Conservation (phyloP, 371 early-diverging fungal genomes). For the Blastocladiella emersonii region DNA sequence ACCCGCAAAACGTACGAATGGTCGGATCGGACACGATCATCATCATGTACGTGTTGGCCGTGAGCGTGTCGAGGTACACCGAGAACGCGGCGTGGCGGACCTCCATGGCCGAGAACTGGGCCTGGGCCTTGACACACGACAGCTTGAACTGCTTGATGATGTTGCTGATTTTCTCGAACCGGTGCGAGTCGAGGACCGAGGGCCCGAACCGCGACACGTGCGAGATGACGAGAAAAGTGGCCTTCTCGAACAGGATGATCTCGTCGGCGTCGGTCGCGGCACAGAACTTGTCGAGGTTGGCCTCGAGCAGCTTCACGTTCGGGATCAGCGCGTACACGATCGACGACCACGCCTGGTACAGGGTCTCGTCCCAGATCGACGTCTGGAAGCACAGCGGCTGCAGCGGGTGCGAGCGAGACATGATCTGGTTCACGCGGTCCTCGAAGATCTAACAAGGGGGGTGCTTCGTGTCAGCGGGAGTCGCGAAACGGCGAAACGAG, state of each 20-base stretch:
- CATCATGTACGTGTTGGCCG: conserved; percentile 87
- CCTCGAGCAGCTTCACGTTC: conserved; percentile 66
- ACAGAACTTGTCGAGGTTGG: conserved; percentile 61
- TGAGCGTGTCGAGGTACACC: conserved; percentile 80
- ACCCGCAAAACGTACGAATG: conserved; percentile 60
- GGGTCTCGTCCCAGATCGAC: conserved; percentile 91
- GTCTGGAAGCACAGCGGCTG: conserved; percentile 64
- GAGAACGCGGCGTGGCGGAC: conserved; percentile 65
- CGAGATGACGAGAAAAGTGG: conserved; percentile 87
- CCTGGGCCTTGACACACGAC: conserved; percentile 54
- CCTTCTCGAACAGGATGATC: conserved; percentile 82
- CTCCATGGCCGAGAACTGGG: conserved; percentile 80
- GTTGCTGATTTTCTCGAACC: conserved; percentile 85
- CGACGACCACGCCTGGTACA: conserved; percentile 92
- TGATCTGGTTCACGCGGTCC: conserved; percentile 53
- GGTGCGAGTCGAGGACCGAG: conserved; percentile 46
- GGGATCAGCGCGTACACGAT: conserved; percentile 91
- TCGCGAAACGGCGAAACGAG: not conserved
- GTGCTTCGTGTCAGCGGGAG: too few relatives aligned
- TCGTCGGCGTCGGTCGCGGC: conserved; percentile 79
- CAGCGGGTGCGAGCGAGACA: conserved; percentile 53
- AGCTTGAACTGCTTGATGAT: conserved; percentile 87
- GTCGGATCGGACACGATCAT: conserved; percentile 78
- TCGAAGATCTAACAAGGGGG: conserved; percentile 59
- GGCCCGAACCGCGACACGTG: conserved; percentile 16